These are phyloP conservation scores for Sodiomyces alkalinus DNA, from an alignment of 2,329 filamentous ascomycete genomes.

Conservation along the genomic window DNA sequence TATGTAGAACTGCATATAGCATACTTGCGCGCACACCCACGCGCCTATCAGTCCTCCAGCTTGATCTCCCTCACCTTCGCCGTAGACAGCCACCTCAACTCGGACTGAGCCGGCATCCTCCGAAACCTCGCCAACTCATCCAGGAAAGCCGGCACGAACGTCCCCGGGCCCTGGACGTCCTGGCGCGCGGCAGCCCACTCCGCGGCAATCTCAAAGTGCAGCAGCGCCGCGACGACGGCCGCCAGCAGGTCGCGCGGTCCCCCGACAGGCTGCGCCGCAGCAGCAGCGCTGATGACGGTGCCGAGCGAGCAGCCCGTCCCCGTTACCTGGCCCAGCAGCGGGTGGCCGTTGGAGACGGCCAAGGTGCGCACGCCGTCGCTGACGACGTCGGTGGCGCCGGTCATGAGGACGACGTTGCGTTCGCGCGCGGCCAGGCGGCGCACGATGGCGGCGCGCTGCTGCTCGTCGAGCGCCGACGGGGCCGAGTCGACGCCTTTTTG, in stretches of 20 bases:
- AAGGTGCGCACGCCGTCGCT: constrained; percentile 58
- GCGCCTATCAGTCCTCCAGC: constrained; percentile 6
- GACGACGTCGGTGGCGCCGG: constrained; percentile 61
- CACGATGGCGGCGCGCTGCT: constrained; percentile 45
- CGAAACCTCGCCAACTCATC: constrained; percentile 48
- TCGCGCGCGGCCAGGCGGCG: constrained; percentile 50
- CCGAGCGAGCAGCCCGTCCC: constrained; percentile 78
- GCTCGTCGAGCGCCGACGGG: constrained; percentile 30
- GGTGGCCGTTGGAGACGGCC: constrained; percentile 62
- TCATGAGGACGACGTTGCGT: constrained; percentile 65
- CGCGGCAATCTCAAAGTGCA: constrained; percentile 64
- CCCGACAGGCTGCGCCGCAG: constrained; percentile 36
- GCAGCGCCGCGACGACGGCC: constrained; percentile 55
- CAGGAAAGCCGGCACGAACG: constrained; percentile 72
- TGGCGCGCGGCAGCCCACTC: constrained; percentile 49
- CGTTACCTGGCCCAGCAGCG: constrained; percentile 53
- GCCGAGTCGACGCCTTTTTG: constrained; percentile 80
- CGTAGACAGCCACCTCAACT: constrained; percentile 34
- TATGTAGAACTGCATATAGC: background rate
- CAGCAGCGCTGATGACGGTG: constrained; percentile 61
- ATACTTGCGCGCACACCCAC: background rate
- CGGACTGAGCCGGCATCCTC: constrained; percentile 28
- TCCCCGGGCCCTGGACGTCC: constrained; percentile 65
- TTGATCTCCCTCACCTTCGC: constrained; percentile 31
- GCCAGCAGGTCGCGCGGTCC: constrained; percentile 44